Percentiles rank a stretch among this genome's conserved stretches.
Conservation (phyloP, 2,329 filamentous ascomycete genomes). For the Epichloe coenophiala region DNA sequence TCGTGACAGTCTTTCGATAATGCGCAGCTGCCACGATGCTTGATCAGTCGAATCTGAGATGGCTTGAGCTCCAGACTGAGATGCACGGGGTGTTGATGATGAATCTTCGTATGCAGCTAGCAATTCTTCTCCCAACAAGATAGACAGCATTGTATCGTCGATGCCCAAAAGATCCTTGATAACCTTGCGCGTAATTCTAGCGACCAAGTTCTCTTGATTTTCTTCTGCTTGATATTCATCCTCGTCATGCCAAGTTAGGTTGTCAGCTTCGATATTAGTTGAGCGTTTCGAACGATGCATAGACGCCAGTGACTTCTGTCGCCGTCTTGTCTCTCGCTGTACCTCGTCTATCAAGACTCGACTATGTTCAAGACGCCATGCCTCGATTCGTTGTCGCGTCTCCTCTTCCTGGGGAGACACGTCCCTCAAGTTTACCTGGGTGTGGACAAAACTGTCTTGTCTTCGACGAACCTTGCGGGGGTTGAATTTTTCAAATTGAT, state of each 20-base stretch:
- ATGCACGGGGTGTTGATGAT: slow-evolving; percentile 33
- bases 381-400: slow-evolving; percentile 72
- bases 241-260: slow-evolving; percentile 40
- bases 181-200: slow-evolving; percentile 69
- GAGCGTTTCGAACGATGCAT: slow-evolving; percentile 15
- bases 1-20: slow-evolving; percentile 72
- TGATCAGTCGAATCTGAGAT: slow-evolving; percentile 21
- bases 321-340: slow-evolving; percentile 64
- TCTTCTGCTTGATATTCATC: slow-evolving; percentile 29
- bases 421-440: slow-evolving; percentile 36
- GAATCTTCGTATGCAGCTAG: slow-evolving; percentile 38
- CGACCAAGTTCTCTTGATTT: slow-evolving; percentile 59
- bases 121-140: slow-evolving; percentile 74
- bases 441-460: slow-evolving; percentile 38
- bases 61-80: slow-evolving; percentile 17
- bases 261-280: slow-evolving; percentile 22
- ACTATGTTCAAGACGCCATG: slow-evolving; percentile 87
- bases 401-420: slow-evolving; percentile 52
- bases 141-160: slow-evolving; percentile 69
- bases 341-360: slow-evolving; percentile 76
- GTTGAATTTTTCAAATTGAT: slow-evolving; percentile 79
- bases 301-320: slow-evolving; percentile 48
- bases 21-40: slow-evolving; percentile 57
- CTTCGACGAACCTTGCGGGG: slow-evolving; percentile 48
- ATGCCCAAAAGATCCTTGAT: slow-evolving; percentile 85